Percentiles rank a stretch among this genome's conserved stretches.
Conservation (phyloP, 2,329 filamentous ascomycete species). For the Incumbomyces delicatus region DNA sequence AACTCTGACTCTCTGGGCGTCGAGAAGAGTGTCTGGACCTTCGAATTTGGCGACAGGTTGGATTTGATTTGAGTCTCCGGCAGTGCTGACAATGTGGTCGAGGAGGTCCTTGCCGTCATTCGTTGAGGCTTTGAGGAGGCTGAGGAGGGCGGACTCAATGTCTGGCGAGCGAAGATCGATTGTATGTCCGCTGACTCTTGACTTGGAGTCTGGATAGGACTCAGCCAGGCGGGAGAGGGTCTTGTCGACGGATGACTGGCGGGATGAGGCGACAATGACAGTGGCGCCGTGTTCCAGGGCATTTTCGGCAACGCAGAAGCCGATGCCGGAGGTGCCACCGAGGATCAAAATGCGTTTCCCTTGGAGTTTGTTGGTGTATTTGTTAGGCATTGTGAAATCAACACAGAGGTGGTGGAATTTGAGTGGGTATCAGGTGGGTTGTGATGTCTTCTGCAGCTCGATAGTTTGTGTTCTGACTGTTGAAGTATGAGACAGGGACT, state of each 20-base stretch:
- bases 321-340: slow-evolving; percentile 45
- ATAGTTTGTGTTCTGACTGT: too few species aligned
- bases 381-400: slow-evolving; percentile 6
- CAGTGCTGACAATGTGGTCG: slow-evolving; percentile 44
- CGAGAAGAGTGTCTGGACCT: slow-evolving; percentile 14
- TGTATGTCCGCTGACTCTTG: slow-evolving; percentile 31
- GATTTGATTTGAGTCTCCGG: slow-evolving; percentile 30
- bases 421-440: too few species aligned
- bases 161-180: slow-evolving; percentile 33
- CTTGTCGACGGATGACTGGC: slow-evolving; percentile 25
- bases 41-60: slow-evolving; percentile 24
- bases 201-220: slow-evolving; percentile 30
- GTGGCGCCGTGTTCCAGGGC: slow-evolving; percentile 39
- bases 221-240: slow-evolving; percentile 33
- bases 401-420: too few species aligned
- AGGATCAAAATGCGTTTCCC: slow-evolving; percentile 40
- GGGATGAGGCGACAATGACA: slow-evolving; percentile 39
- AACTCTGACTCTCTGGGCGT: slow-evolving; percentile 26
- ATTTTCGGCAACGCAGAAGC: slow-evolving; percentile 43
- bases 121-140: slow-evolving; percentile 33
- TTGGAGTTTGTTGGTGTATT: slow-evolving; percentile 35
- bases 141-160: slow-evolving; percentile 32
- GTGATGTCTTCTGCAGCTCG: too few species aligned
- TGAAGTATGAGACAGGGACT: too few species aligned
- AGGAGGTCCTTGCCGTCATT: slow-evolving; percentile 24